Base-by-base conservation (phyloP, 805 yeast species). In the Yamadazyma laniorum region DNA sequence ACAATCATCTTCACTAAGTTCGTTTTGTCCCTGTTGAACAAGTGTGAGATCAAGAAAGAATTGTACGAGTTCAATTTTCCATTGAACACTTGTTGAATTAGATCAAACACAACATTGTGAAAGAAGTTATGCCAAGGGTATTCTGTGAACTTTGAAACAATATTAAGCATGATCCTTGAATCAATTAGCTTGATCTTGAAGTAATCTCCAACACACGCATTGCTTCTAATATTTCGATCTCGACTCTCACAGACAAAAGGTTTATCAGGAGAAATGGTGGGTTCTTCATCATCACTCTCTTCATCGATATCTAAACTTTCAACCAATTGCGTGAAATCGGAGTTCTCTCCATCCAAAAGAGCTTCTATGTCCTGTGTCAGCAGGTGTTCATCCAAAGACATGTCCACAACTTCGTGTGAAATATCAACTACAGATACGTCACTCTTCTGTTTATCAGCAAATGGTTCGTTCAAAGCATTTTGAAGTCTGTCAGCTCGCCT, bases 71-170 rank as follows among this genome's bases (percentile, higher is more conserved):
- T 91, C 43, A 83, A 77, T 47, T 86, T 91, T 72, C 96, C 98
- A 59, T 88, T 89, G 58, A 93, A 76, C 14, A 93, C 80, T 59
- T 93, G 99, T 61, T 93, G 99, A 22, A 93, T 83, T 45, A 93
- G 79, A 63, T 93, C 99, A 70, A 91, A 93, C 6, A 93, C 96
- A 41, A 93, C 99, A 55, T 91, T 93, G 61, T 93, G 99, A 70
- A 93, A 75, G 55, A 93, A 93, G 56, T 93, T 93, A 59, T 93
- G 93, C 98, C 98, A 93, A 5, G 98, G 96, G 60, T 82, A 88
- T 44, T 74, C 67, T 60, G 90, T 81, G 54, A 93, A 87, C 73
- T 85, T 79, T 18, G 74, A 63, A 18, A 89, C 63, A n/a, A 90
- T 80, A 16, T 78, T 74, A 15, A 77, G 65, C 22, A 90, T 71